Base-by-base conservation (phyloP, 2,329 filamentous ascomycete genomes). In the Penicillium sp. region DNA sequence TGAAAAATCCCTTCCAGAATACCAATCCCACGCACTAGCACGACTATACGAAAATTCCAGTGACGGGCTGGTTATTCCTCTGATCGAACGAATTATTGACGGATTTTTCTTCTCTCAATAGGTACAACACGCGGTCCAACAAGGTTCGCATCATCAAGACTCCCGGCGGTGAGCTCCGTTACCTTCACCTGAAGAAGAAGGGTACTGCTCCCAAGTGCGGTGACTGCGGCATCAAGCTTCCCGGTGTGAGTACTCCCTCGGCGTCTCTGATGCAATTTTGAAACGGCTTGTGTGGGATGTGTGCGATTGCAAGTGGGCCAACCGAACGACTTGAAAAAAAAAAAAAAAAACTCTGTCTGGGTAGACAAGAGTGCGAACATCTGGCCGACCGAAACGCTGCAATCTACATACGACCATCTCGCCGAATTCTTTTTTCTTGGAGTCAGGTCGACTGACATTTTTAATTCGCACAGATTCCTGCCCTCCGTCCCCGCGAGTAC, bases 121-220 rank as follows among this genome's bases (percentile, higher is more conserved):
- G 90, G 77, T 99, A 97, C 90, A 97, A 97, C 88, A 97, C 93
- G 78, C 84, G 84, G 78, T 96, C 90, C 79, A 97, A 99, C 89
- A 91, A 91, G 81, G 93, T 94, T 78, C 89, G 94, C 77, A 84
- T 95, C 74, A 79, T 96, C 80, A 94, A 94, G 86, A 99, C 94
- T 68, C 94, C 95, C 69, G 95, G 94, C 79, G 94, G 94, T 78
- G 86, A 93, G 78, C 87, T 96, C 74, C 88, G 94, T 78, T 88
- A 96, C 77, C 89, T 97, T 72, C 93, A 99, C 88, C 92, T 97
- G 84, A 97, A 97, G 90, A 99, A 99, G 91, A 90, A 88, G 79
- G 94, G 92, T 71, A 96, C 91, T 77, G 89, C 92, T 65, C 94
- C 94, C 76, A 99, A 99, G 86, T 99, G 94, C 78, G 90, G 95